These are phyloP conservation scores for Linnemannia schmuckeri DNA, from an alignment of 192 early-diverging fungal species.

Conservation along the genomic window DNA sequence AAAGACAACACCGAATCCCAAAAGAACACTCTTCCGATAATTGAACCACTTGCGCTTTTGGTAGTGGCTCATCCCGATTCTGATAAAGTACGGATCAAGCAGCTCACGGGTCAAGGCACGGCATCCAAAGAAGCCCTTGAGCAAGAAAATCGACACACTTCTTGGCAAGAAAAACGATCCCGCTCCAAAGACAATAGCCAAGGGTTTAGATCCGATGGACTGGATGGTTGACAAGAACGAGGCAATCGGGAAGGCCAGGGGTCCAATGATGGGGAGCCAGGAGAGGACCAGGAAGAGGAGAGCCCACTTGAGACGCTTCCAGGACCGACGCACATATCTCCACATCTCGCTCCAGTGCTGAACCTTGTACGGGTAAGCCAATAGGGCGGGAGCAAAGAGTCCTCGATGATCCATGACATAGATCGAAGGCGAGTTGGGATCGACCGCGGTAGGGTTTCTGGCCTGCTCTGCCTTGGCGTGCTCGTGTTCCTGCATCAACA, in stretches of 20 bases:
- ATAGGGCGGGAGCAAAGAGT: conserved; percentile 56
- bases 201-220: conserved; percentile 60
- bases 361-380: conserved; percentile 43
- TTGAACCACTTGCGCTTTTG: conserved; percentile 69
- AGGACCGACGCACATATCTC: conserved; percentile 61
- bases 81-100: conserved; percentile 73
- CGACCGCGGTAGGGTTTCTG: conserved; percentile 9
- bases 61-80: conserved; percentile 60
- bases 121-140: conserved; percentile 66
- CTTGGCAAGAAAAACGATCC: conserved; percentile 59
- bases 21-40: conserved; percentile 65
- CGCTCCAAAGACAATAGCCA: conserved; percentile 54
- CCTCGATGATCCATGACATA: conserved; percentile 53
- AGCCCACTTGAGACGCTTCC: conserved; percentile 56
- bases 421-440: conserved; percentile 26
- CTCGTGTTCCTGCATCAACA: conserved; percentile 56
- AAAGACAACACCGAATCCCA: conserved; percentile 70
- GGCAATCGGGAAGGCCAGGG: conserved; percentile 65
- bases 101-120: conserved; percentile 69
- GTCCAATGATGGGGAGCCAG: conserved; percentile 66
- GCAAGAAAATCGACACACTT: conserved; percentile 47
- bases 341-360: conserved; percentile 65
- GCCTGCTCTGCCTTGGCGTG: conserved; percentile 26
- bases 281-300: conserved; percentile 62
- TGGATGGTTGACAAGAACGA: conserved; percentile 62